Base-by-base conservation (phyloP, 305 asterid species). In the Fraxinus dipetala region DNA sequence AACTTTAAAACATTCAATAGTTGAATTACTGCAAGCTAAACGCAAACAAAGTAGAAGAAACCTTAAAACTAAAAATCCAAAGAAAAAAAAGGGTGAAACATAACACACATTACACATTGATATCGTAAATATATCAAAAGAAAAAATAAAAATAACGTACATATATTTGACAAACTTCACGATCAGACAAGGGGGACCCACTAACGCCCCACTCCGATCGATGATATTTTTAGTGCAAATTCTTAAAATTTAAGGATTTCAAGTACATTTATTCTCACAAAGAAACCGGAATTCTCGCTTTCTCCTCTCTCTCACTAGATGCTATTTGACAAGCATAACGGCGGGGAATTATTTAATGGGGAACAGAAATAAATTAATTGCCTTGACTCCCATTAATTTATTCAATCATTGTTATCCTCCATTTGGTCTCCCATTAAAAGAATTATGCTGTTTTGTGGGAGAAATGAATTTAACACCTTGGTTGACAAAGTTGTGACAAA, bases 91-190 rank as follows among this genome's bases (percentile, higher is more conserved):
- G 48, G n/a, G 22, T 24, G 77, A 51, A 85, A 3, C 16, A 80
- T 4, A 86, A 79, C 78, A 77, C 89, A 77, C 84, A 18, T 83
- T 36, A 34, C 79, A 79, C 83, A 85, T 59, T 61, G 75, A 80
- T 76, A 32, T 32, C 65, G 51, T 40, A 74, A 45, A 81, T 13
- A 87, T n/a, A 65, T 30, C 72, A 26, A 79, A 32, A 65, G 35
- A 14, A 43, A 9, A 43, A 51, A 14, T 1, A 51, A 51, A 16
- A 14, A 13, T 51, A 16, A 4, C 63, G 63, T 51, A 51, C 91
- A 84, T 81, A 88, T 89, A 87, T 82, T 83, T 85, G 88, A 87
- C 87, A 86, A 86, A 78, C 86, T 84, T 88, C 91, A 80, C 90
- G 91, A 88, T 85, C 89, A 65, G 90, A 84, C 74, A 67, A 87